A percentile compares a stretch with the other conserved stretches of the same genome.
Evolutionary conservation across 2,329 filamentous ascomycete genomes (phyloP).

Genomic region (Acephala macrosclerotiorum): DNA sequence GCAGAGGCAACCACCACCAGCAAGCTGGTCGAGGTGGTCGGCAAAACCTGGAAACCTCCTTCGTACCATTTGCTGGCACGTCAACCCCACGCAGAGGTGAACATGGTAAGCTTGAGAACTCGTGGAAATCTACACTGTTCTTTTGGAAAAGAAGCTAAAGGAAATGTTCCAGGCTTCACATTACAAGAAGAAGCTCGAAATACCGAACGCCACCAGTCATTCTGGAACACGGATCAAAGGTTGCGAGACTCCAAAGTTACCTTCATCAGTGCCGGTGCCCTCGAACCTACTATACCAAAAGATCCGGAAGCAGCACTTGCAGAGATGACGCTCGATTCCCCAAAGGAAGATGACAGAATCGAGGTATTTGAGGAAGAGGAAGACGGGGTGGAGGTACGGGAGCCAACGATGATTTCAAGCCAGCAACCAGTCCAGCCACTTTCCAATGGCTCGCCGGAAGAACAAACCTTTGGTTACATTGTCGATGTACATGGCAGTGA

Average conservation of each 20-base stretch:
- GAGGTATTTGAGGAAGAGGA: constrained; percentile 20
- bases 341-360: neutral
- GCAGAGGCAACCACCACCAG: constrained; percentile 30
- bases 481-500: constrained; percentile 46
- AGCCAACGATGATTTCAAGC: neutral
- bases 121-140: neutral
- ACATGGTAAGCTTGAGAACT: constrained; percentile 27
- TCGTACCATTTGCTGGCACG: constrained; percentile 34
- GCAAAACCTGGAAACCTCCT: constrained; percentile 25
- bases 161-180: constrained; percentile 36
- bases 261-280: constrained; percentile 66
- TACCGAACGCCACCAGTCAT: constrained; percentile 56
- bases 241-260: constrained; percentile 62
- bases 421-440: neutral
- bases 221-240: constrained; percentile 54
- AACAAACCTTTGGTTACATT: constrained; percentile 39
- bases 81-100: constrained; percentile 24
- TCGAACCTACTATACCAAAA: constrained; percentile 45
- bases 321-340: constrained; percentile 32
- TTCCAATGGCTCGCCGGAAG: neutral
- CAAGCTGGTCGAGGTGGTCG: constrained; percentile 21
- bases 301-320: constrained; percentile 42
- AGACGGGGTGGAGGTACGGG: neutral
- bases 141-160: neutral
- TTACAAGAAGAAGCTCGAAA: constrained; percentile 65